These are phyloP conservation scores for Eucalyptus coolabah DNA, from an alignment of 345 rosid genomes.

Conservation along the genomic window DNA sequence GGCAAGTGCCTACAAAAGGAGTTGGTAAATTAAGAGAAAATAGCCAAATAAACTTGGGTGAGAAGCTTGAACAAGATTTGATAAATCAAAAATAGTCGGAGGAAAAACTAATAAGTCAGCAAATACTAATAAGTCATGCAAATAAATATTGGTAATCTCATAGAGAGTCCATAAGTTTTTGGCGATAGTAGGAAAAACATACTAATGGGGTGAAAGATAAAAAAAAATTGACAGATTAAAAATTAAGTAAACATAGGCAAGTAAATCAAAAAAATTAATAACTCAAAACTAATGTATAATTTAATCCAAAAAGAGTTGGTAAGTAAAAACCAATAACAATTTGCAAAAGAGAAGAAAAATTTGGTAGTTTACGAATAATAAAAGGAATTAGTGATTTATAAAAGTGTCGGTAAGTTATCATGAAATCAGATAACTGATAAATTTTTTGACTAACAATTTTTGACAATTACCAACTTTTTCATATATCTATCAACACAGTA, in stretches of 20 bases:
- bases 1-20: neutral
- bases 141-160: neutral
- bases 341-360: neutral
- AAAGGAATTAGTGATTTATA: neutral
- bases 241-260: neutral
- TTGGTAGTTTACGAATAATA: neutral
- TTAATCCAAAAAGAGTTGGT: neutral
- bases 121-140: neutral
- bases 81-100: neutral
- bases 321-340: neutral
- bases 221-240: neutral
- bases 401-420: neutral
- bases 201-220: neutral
- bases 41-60: neutral
- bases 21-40: neutral
- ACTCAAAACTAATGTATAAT: neutral
- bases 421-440: neutral
- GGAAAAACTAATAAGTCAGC: neutral
- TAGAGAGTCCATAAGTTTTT: neutral
- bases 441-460: neutral
- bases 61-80: neutral
- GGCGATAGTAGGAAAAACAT: neutral
- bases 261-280: neutral
- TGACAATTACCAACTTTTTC: neutral
- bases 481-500: neutral